Conservation (phyloP, 1,139 yeast genomes). For the Pichia sp. region DNA sequence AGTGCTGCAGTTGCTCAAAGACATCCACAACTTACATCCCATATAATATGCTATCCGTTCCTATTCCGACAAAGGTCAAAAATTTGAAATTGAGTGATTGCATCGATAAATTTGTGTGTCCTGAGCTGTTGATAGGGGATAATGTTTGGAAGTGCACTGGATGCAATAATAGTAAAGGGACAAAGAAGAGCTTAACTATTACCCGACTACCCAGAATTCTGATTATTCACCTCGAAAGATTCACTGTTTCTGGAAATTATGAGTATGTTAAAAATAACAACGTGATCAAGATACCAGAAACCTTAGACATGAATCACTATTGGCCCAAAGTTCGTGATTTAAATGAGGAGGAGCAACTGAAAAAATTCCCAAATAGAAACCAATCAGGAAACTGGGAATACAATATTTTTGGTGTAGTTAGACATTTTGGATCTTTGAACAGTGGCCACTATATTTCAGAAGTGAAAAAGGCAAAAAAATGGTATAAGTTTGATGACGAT, state of each 20-base stretch:
- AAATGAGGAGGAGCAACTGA: conserved; percentile 39
- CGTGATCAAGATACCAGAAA: conserved; percentile 16
- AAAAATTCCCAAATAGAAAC: conserved; percentile 58
- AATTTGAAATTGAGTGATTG: conserved; percentile 47
- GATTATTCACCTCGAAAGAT: conserved; percentile 70
- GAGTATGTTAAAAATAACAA: conserved; percentile 6
- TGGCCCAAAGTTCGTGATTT: conserved; percentile 57
- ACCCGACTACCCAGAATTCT: conserved; percentile 58
- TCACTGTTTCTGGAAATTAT: conserved; percentile 27
- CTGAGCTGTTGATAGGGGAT: conserved; percentile 62
- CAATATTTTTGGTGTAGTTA: conserved; percentile 52
- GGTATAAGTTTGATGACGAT: conserved; percentile 76
- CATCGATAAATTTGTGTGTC: conserved; percentile 56
- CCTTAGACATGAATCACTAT: conserved; percentile 63
- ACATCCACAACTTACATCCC: conserved; percentile 84
- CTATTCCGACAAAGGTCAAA: conserved; percentile 45
- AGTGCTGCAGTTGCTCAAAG: conserved; percentile 64
- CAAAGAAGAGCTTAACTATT: conserved; percentile 53
- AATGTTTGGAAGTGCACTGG: conserved; percentile 77
- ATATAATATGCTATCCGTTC: conserved; percentile 61
- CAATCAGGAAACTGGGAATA: conserved; percentile 61
- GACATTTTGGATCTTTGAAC: conserved; percentile 63
- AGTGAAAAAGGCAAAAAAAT: conserved; percentile 46
- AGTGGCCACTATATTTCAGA: conserved; percentile 72
- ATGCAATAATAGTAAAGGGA: conserved; percentile 40